Base-by-base conservation (phyloP, 306 rosid genomes). In the Cucurbita maxima region DNA sequence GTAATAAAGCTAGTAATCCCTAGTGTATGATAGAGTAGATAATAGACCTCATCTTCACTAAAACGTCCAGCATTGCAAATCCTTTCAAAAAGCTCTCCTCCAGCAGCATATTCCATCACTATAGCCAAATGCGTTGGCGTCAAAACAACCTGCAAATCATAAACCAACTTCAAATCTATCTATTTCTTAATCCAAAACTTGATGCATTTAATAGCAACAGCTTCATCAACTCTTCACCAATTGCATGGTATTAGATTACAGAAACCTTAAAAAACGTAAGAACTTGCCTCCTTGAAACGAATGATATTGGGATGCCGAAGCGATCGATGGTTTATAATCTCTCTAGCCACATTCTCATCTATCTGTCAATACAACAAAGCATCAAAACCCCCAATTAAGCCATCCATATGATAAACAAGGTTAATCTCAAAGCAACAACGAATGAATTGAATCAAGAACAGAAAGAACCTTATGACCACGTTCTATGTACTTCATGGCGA, bases 61-160 rank as follows among this genome's bases (percentile, higher is more conserved):
- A 68, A 68, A 7, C 73, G 73, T 22, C 73, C 73, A 45, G 73
- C 73, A 68, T 68, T 68, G 73, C 73, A 68, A 47, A 68, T 68
- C 45, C 73, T 68, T 47, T 68, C 73, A 45, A 68, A 68, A 25
- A 68, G 73, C 57, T 68, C 73, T 20, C 73, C 73, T 6, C 73
- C 73, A 68, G 73, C 73, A 68, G 73, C 73, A 68, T 68, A 68
- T 47, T 68, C 73, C 73, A 68, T 68, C 57, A 68, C 73, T 6
- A 68, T 68, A 45, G 73, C 73, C 73, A 68, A 47, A 68, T 68
- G 73, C 41, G 73, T 68, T 47, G 73, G 73, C 13, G 73, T 68
- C 56, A 68, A 47, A 68, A 68, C 73, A 68, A 68, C 73, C 73
- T 68, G 73, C 73, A 47, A 45, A 20, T 68, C 57, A 47, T 14